Conservation (phyloP, 1,284 basidiomycete species). For the Fomitopsis pinicola region DNA sequence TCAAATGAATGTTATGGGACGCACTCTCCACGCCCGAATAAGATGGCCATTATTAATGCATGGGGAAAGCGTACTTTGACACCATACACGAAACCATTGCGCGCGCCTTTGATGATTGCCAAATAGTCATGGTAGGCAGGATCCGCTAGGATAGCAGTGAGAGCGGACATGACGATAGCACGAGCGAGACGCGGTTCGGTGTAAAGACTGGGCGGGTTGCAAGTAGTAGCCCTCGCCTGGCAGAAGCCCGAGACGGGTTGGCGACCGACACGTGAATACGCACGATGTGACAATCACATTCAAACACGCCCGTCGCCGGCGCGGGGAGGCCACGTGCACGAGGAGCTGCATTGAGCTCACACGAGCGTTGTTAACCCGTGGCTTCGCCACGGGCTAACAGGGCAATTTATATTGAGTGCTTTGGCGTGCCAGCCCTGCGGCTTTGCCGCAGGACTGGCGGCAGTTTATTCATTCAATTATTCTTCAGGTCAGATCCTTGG, state of each 20-base stretch:
- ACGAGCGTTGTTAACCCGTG: no score
- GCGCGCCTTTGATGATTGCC: constrained; percentile 89
- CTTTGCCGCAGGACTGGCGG: no score
- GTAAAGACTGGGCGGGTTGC: neutral
- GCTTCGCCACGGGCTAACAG: no score
- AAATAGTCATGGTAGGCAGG: constrained; percentile 89
- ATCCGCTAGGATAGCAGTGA: constrained; percentile 43
- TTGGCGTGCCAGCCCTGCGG: no score
- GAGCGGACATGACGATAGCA: constrained; percentile 16
- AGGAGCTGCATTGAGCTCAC: no score
- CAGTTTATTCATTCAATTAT: no score
- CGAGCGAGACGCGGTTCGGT: neutral
- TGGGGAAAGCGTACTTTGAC: constrained; percentile 98
- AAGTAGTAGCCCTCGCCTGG: neutral
- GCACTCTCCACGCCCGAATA: constrained; percentile 88
- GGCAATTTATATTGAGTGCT: no score
- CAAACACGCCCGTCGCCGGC: no score
- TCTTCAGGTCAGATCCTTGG: no score
- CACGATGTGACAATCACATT: no score
- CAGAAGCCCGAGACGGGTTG: neutral
- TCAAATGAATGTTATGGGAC: constrained; percentile 28
- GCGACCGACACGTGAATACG: neutral
- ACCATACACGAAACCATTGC: constrained; percentile 91
- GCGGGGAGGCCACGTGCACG: no score
- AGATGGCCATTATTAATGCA: constrained; percentile 96